Evolutionary conservation across 2,329 filamentous ascomycete genomes (phyloP).

Genomic region (Ilyonectria sp.): DNA sequence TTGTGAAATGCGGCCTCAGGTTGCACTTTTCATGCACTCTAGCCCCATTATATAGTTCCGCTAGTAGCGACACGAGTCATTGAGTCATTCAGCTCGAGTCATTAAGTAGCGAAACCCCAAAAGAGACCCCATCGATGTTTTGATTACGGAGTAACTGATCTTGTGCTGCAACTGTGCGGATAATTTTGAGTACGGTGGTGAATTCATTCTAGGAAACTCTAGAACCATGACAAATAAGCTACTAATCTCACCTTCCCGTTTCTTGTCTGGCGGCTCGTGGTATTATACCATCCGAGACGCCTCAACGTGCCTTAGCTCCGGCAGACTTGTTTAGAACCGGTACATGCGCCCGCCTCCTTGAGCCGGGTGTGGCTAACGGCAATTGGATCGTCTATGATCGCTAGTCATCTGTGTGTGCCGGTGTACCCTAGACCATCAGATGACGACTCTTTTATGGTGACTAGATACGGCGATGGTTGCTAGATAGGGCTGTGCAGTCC

Average conservation of each 20-base stretch:
- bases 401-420: not conserved
- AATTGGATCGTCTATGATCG: not conserved
- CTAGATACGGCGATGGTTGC: not conserved
- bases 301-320: not conserved
- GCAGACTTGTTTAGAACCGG: constrained; percentile 1
- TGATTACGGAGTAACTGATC: not conserved
- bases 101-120: not conserved
- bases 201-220: not conserved
- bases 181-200: not conserved
- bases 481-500: not conserved
- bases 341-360: not conserved
- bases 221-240: not conserved
- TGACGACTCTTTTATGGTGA: not conserved
- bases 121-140: not conserved
- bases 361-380: not conserved
- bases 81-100: not conserved
- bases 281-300: not conserved
- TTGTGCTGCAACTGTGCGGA: not conserved
- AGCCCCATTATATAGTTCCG: not conserved
- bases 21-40: not conserved
- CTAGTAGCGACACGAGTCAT: not conserved
- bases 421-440: not conserved
- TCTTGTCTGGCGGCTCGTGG: not conserved
- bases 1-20: not conserved
- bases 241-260: not conserved